Percentiles rank a stretch among this genome's conserved stretches.
Conservation (phyloP, 352 stramenopile species). For the Phytophthora meadii region DNA sequence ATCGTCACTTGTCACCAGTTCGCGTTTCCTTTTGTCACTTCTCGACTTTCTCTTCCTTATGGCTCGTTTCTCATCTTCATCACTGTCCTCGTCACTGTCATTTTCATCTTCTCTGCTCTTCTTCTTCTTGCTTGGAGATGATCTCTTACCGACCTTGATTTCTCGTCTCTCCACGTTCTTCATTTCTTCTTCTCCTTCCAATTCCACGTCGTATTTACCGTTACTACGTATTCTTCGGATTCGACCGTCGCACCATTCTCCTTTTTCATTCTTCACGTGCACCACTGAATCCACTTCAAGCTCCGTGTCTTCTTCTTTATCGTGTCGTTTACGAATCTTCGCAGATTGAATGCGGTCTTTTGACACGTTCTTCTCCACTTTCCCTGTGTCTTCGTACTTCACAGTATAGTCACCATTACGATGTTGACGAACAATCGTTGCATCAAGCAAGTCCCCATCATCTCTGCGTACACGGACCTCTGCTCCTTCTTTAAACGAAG, state of each 20-base stretch:
- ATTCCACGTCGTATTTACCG: constrained; percentile 53
- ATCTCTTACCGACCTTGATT: constrained; percentile 21
- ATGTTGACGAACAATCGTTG: constrained; percentile 44
- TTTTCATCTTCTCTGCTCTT: constrained; percentile 31
- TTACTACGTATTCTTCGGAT: constrained; percentile 48
- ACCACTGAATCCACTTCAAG: constrained; percentile 38
- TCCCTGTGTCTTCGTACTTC: constrained; percentile 39
- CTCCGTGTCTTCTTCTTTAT: constrained; percentile 17
- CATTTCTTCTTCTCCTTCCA: constrained; percentile 51
- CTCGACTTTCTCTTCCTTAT: constrained; percentile 43
- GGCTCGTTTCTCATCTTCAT: constrained; percentile 23
- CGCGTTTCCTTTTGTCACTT: constrained; percentile 39
- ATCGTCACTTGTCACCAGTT: constrained; percentile 47
- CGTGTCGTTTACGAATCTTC: constrained; percentile 11
- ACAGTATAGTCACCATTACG: constrained; percentile 46
- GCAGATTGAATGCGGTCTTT: constrained; percentile 28
- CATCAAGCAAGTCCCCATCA: constrained; percentile 23
- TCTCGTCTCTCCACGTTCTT: constrained; percentile 39
- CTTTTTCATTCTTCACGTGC: constrained; percentile 50
- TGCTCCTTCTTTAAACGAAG: constrained; percentile 15
- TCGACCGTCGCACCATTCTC: constrained; percentile 40
- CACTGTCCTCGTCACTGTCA: background rate
- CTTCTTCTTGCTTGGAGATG: constrained; percentile 16
- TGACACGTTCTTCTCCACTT: constrained; percentile 48
- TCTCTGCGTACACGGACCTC: constrained; percentile 22